phyloP scores from a whole-genome alignment of 768 basidiomycete species.

The Pulveroboletus sp. region DNA sequence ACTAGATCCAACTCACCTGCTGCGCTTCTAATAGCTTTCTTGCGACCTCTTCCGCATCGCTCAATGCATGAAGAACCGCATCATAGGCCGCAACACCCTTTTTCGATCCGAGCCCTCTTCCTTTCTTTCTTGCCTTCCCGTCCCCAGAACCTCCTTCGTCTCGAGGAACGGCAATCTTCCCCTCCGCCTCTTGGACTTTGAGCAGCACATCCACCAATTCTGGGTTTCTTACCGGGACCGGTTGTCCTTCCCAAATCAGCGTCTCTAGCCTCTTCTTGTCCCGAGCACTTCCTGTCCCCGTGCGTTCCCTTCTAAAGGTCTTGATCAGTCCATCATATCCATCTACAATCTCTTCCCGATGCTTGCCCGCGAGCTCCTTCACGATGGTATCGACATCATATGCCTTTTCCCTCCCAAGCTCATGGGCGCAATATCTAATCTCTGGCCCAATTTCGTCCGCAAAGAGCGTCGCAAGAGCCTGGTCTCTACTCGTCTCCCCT shows the following conservation, averaged over 20 bases:
- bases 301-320: slow-evolving; percentile 45
- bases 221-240: slow-evolving; percentile 83
- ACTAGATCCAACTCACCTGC: slow-evolving; percentile 47
- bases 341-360: slow-evolving; percentile 61
- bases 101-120: slow-evolving; percentile 50
- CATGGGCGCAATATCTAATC: slow-evolving; percentile 90
- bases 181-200: slow-evolving; percentile 78
- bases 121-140: slow-evolving; percentile 34
- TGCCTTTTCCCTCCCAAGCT: slow-evolving; percentile 71
- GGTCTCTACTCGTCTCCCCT: slow-evolving; percentile 75
- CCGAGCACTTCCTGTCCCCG: slow-evolving; percentile 32
- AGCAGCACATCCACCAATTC: slow-evolving; percentile 87
- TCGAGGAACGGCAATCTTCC: slow-evolving; percentile 44
- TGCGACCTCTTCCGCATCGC: slow-evolving; percentile 87
- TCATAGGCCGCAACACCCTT: slow-evolving; percentile 86
- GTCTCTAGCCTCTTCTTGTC: slow-evolving; percentile 55
- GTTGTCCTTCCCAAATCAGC: slow-evolving; percentile 77
- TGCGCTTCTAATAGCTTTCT: slow-evolving; percentile 81
- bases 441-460: slow-evolving; percentile 88
- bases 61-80: slow-evolving; percentile 75
- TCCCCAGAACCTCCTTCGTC: slow-evolving; percentile 25
- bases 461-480: slow-evolving; percentile 82
- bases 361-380: slow-evolving; percentile 54
- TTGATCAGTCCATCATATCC: slow-evolving; percentile 55
- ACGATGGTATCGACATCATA: slow-evolving; percentile 83